A percentile compares a stretch with the other conserved stretches of the same genome.
Evolutionary conservation across 192 early-diverging fungal species (phyloP).

Genomic region (Phycomyces blakesleeanus): DNA sequence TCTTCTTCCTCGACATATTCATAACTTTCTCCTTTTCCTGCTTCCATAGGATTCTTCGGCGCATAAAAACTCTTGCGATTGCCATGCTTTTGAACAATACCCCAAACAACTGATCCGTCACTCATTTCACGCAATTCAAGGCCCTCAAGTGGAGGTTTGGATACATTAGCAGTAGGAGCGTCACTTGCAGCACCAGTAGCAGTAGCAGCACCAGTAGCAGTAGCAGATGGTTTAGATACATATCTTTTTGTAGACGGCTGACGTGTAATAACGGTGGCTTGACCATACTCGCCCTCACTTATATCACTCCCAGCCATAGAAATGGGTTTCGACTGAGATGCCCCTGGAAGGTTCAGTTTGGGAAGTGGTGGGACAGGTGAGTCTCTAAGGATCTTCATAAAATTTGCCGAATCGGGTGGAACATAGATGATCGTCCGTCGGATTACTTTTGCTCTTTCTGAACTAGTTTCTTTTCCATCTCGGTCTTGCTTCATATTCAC

Average conservation of each 20-base stretch:
- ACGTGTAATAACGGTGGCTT: constrained; percentile 5
- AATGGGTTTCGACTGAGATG: not conserved
- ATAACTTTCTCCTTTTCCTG: not conserved
- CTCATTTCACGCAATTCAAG: constrained; percentile 37
- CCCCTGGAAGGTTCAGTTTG: not conserved
- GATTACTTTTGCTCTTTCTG: constrained; percentile 22
- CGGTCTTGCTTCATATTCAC: constrained; percentile 16
- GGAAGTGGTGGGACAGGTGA: constrained; percentile 4
- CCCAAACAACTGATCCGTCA: constrained; percentile 33
- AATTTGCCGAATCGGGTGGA: constrained; percentile 11
- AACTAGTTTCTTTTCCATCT: not conserved
- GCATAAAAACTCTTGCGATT: constrained; percentile 25
- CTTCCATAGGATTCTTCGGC: not conserved
- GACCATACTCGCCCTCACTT: not conserved
- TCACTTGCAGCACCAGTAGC: not conserved
- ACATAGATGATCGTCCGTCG: constrained; percentile 36
- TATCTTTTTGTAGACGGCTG: constrained; percentile 13
- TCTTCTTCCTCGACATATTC: constrained; percentile 12
- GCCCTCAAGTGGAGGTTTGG: constrained; percentile 17
- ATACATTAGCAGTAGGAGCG: not conserved
- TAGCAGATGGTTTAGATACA: not conserved
- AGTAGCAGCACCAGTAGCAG: not conserved
- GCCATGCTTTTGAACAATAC: constrained; percentile 26
- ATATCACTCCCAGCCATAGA: not conserved
- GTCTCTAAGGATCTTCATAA: not conserved